Evolutionary conservation across 768 basidiomycete genomes (phyloP).

Genomic region (Tulasnella sp.): DNA sequence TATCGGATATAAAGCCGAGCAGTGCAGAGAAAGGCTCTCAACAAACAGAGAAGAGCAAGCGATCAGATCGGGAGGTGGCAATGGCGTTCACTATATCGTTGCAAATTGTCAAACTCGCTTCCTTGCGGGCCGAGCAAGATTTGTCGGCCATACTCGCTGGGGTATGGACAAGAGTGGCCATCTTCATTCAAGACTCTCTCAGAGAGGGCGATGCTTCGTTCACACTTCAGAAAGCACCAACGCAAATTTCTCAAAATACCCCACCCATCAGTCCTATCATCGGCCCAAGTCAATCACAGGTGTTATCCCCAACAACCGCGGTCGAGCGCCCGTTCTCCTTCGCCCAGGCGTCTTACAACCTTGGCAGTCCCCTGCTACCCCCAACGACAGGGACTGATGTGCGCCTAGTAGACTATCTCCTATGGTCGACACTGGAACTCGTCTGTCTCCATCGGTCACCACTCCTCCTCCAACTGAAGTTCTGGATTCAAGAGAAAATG

Average conservation of each 20-base stretch:
- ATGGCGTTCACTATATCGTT: conserved; percentile 37
- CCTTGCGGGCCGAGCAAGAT: conserved; percentile 51
- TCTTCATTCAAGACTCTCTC: conserved; percentile 40
- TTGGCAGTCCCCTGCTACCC: not conserved
- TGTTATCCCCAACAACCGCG: not conserved
- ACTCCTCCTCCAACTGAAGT: conserved; percentile 51
- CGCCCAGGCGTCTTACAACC: not conserved
- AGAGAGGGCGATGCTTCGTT: conserved; percentile 47
- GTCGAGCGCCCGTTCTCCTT: conserved; percentile 5
- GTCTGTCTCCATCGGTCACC: conserved; percentile 51
- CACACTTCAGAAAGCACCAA: conserved; percentile 32
- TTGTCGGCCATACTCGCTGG: conserved; percentile 43
- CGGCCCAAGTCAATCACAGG: not conserved
- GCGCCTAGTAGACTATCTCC: conserved; percentile 53
- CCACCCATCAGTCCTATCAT: conserved; percentile 16
- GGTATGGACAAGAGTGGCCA: conserved; percentile 52
- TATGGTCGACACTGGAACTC: conserved; percentile 63
- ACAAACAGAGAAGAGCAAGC: not conserved
- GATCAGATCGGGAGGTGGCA: not conserved
- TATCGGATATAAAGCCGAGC: not conserved
- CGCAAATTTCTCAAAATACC: conserved; percentile 30
- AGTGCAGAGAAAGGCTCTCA: not conserved
- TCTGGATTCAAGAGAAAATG: conserved; percentile 54
- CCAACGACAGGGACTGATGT: conserved; percentile 19
- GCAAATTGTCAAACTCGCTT: conserved; percentile 55